phyloP scores from a whole-genome alignment of 306 rosid genomes.

The Mimosa bimucronata region DNA sequence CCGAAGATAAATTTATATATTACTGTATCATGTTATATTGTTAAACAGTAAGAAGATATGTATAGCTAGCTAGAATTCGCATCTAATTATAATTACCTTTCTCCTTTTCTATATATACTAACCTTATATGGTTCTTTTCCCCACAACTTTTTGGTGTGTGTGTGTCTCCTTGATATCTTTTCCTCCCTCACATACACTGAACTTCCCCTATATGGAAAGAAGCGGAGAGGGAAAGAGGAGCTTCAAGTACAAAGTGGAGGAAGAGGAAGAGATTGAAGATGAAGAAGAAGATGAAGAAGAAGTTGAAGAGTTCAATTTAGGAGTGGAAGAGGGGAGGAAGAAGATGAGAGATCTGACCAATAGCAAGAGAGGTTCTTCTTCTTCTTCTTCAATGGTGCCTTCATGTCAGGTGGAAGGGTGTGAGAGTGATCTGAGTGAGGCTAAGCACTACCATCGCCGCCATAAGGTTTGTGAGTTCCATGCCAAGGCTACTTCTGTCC shows the following conservation, averaged over 20 bases:
- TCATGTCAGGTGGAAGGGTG: constrained; percentile 74
- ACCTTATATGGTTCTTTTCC: constrained; percentile 24
- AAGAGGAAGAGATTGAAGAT: constrained; percentile 45
- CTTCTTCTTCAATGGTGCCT: constrained; percentile 52
- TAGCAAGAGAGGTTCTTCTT: constrained; percentile 49
- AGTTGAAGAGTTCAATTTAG: constrained; percentile 33
- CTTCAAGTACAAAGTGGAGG: constrained; percentile 40
- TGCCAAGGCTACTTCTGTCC: constrained; percentile 74
- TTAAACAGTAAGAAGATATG: neutral
- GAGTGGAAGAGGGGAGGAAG: constrained; percentile 50
- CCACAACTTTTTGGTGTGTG: constrained; percentile 4
- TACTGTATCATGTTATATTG: neutral
- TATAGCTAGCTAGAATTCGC: neutral
- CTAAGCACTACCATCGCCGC: constrained; percentile 72
- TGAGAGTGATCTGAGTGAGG: constrained; percentile 68
- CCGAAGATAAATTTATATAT: neutral
- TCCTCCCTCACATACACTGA: neutral
- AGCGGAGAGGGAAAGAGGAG: constrained; percentile 65
- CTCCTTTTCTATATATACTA: constrained; percentile 44
- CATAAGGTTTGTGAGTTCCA: constrained; percentile 92
- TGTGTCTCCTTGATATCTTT: neutral
- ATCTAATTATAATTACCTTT: neutral
- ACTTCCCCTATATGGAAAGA: constrained; percentile 51
- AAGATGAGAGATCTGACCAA: constrained; percentile 31
- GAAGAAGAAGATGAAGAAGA: constrained; percentile 46